phyloP scores from a whole-genome alignment of 768 basidiomycete genomes.

The Lactifluus volemus region DNA sequence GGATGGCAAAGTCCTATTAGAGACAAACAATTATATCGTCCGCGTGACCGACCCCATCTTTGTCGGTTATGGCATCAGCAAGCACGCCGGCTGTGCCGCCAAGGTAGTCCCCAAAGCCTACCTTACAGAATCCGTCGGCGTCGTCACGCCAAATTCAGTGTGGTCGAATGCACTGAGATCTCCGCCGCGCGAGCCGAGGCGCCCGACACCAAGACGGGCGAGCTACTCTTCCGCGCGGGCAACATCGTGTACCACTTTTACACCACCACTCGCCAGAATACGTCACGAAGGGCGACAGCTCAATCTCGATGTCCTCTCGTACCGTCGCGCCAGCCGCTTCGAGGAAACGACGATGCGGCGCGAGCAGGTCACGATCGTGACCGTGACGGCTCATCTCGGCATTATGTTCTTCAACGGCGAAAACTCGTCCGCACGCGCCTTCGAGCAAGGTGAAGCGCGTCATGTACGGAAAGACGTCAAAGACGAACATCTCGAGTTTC shows the following conservation, averaged over 20 bases:
- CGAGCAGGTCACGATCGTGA: conserved; percentile 81
- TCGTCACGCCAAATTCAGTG: conserved; percentile 84
- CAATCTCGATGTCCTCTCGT: conserved; percentile 73
- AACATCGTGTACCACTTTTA: conserved; percentile 99
- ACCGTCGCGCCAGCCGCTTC: conserved; percentile 67
- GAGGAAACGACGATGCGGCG: conserved; percentile 82
- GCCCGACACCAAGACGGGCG: conserved; percentile 56
- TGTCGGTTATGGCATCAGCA: conserved; percentile 87
- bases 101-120: conserved; percentile 90
- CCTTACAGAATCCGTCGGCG: conserved; percentile 89
- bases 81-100: conserved; percentile 84
- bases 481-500: conserved; percentile 98
- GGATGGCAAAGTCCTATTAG: conserved; percentile 90
- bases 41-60: conserved; percentile 79
- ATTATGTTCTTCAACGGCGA: conserved; percentile 94
- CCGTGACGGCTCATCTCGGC: conserved; percentile 67
- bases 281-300: conserved; percentile 79
- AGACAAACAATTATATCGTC: conserved; percentile 83
- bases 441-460: conserved; percentile 78
- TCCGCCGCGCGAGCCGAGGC: conserved; percentile 77
- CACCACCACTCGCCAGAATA: conserved; percentile 91
- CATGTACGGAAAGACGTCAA: conserved; percentile 96
- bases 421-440: conserved; percentile 83
- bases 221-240: conserved; percentile 84
- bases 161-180: conserved; percentile 98